phyloP scores from a whole-genome alignment of 306 rosid species.

The Vachellia collinsii region DNA sequence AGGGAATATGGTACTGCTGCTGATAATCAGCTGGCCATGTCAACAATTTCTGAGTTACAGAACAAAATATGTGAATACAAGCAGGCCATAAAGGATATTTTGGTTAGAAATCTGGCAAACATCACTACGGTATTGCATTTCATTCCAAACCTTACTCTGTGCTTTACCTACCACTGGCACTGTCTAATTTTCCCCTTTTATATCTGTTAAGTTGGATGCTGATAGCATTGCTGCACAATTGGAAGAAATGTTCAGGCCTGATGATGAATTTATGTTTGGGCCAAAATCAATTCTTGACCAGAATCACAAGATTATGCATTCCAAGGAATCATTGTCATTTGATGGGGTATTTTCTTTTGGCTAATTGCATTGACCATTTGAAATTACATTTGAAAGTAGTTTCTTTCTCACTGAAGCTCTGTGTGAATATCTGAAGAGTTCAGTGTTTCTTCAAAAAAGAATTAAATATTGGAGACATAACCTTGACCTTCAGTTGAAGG shows the following conservation, averaged over 20 bases:
- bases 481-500: slow-evolving; percentile 6
- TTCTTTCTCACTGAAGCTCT: slow-evolving; percentile 1
- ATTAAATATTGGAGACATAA: neutral
- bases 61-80: slow-evolving; percentile 59
- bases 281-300: slow-evolving; percentile 73
- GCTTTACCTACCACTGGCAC: neutral
- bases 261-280: slow-evolving; percentile 85
- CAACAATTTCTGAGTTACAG: slow-evolving; percentile 60
- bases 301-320: slow-evolving; percentile 40
- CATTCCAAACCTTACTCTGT: slow-evolving; percentile 14
- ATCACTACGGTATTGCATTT: slow-evolving; percentile 61
- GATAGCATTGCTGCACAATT: slow-evolving; percentile 64
- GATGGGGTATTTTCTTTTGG: slow-evolving; percentile 46
- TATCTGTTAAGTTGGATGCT: slow-evolving; percentile 66
- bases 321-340: slow-evolving; percentile 47
- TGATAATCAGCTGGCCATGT: slow-evolving; percentile 70
- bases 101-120: slow-evolving; percentile 61
- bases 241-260: slow-evolving; percentile 74
- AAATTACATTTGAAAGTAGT: slow-evolving; percentile 3
- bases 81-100: slow-evolving; percentile 53
- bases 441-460: neutral
- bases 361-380: neutral
- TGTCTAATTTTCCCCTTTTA: slow-evolving; percentile 39
- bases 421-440: slow-evolving; percentile 2
- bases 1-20: slow-evolving; percentile 68